These are phyloP conservation scores for Kurtzmaniella fragi DNA, from an alignment of 805 yeast genomes.

Conservation along the genomic window DNA sequence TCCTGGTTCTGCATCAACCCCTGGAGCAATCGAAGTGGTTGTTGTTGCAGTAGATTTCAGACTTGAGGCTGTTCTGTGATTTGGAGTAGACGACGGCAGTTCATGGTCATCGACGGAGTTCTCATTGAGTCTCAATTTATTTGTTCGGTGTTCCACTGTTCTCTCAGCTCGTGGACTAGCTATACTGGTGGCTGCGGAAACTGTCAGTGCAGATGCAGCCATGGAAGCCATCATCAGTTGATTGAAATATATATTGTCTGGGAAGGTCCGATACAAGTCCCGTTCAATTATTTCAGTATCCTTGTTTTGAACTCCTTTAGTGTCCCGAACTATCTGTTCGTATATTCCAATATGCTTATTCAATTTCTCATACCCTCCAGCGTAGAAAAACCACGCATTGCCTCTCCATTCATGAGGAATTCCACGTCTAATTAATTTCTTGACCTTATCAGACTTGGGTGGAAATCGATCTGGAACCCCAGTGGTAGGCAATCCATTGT, in stretches of 20 bases:
- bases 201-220: background rate
- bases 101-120: background rate
- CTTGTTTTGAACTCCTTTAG: constrained; percentile 49
- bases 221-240: constrained; percentile 16
- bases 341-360: constrained; percentile 71
- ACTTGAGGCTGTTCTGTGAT: background rate
- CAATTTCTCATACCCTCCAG: constrained; percentile 73
- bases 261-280: constrained; percentile 90
- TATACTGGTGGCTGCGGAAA: constrained; percentile 1
- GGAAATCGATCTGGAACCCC: constrained; percentile 62
- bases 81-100: background rate
- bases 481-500: constrained; percentile 55
- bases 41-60: background rate
- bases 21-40: background rate
- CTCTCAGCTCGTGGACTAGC: too few species aligned
- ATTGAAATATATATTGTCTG: constrained; percentile 83
- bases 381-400: constrained; percentile 93
- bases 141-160: too few species aligned
- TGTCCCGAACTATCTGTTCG: constrained; percentile 58
- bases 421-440: constrained; percentile 82
- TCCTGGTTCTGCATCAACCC: background rate
- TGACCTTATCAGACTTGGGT: constrained; percentile 69
- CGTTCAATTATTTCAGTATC: constrained; percentile 93
- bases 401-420: constrained; percentile 98
- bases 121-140: too few species aligned